These are phyloP conservation scores for Xylaria sp. DNA, from an alignment of 2,329 filamentous ascomycete species.

Conservation along the genomic window DNA sequence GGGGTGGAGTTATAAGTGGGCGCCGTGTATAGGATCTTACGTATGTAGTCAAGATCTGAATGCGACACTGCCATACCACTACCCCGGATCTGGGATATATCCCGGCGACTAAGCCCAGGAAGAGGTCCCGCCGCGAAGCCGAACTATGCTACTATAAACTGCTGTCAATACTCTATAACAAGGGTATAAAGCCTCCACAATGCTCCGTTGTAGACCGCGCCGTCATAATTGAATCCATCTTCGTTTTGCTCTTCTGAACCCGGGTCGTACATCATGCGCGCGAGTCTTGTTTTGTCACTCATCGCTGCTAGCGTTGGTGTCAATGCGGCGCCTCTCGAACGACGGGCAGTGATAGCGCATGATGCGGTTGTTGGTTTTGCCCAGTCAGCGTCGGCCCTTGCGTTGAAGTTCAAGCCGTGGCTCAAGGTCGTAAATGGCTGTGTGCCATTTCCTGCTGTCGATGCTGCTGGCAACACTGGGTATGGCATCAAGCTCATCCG, in stretches of 20 bases:
- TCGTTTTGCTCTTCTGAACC: neutral
- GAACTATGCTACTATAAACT: neutral
- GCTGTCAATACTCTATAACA: conserved; percentile 7
- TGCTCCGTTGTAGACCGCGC: neutral
- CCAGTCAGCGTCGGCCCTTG: conserved; percentile 61
- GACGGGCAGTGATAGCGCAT: conserved; percentile 45
- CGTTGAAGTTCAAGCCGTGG: conserved; percentile 62
- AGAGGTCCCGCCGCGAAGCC: conserved; percentile 11
- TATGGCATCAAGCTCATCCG: conserved; percentile 13
- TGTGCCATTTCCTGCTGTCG: conserved; percentile 68
- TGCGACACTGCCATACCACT: conserved; percentile 11
- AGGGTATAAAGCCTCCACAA: conserved; percentile 18
- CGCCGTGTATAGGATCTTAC: neutral
- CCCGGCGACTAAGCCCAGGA: conserved; percentile 19
- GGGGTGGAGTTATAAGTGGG: conserved; percentile 11
- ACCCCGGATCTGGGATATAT: conserved; percentile 11
- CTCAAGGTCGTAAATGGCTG: conserved; percentile 66
- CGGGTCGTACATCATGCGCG: conserved; percentile 35
- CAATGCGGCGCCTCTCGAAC: conserved; percentile 36
- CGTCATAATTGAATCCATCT: neutral
- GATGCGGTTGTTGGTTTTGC: conserved; percentile 62
- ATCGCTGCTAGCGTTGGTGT: conserved; percentile 30
- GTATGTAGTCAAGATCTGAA: neutral
- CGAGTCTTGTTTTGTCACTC: conserved; percentile 26
- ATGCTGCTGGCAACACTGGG: conserved; percentile 57